phyloP scores from a whole-genome alignment of 306 rosid genomes.

The Trifolium pratense region DNA sequence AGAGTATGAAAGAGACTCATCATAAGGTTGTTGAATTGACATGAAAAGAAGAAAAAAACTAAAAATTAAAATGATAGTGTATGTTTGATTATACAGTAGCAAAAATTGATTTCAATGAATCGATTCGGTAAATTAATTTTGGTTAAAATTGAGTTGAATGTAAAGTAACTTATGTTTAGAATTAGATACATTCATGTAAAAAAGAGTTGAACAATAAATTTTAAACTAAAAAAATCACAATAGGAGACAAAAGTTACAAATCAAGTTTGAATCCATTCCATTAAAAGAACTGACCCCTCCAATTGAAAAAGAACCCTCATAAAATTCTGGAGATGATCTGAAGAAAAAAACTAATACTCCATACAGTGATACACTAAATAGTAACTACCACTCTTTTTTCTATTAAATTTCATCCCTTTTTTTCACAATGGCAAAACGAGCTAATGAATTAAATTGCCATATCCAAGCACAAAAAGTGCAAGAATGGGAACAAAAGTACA shows the following conservation, averaged over 20 bases:
- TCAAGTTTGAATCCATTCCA: not conserved
- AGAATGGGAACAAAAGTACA: no score
- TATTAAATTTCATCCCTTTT: no score
- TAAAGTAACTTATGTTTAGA: not conserved
- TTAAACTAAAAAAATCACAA: not conserved
- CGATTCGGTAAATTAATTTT: not conserved
- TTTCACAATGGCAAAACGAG: no score
- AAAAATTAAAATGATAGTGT: not conserved
- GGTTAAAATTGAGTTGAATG: not conserved
- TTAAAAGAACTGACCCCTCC: not conserved
- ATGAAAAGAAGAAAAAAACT: not conserved
- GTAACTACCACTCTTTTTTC: no score
- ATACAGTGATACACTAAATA: not conserved
- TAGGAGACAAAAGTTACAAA: not conserved
- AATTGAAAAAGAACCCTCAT: not conserved
- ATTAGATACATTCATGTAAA: not conserved
- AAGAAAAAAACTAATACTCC: not conserved
- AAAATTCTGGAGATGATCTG: not conserved
- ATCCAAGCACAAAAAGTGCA: no score
- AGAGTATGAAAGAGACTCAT: slow-evolving; percentile 18
- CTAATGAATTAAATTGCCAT: no score
- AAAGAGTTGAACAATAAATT: not conserved
- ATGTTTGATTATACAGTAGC: not conserved
- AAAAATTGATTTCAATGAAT: not conserved
- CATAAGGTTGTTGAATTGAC: slow-evolving; percentile 25